A percentile compares a stretch with the other conserved stretches of the same genome.
Evolutionary conservation across 345 rosid genomes (phyloP).

Genomic region (Gossypium mustelinum): DNA sequence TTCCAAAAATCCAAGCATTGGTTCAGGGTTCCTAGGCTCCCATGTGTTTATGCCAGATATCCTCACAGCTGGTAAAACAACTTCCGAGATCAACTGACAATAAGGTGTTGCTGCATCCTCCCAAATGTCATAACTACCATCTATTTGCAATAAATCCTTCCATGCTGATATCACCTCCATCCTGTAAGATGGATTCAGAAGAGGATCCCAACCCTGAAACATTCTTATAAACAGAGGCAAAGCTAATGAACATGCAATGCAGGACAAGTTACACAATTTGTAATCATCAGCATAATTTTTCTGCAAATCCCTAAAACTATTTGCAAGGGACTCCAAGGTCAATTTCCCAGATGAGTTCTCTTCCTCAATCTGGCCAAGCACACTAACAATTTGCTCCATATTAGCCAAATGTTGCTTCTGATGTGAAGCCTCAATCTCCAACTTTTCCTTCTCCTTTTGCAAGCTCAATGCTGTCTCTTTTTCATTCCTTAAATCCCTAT

Average conservation of each 20-base stretch:
- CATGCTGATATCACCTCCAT: slow-evolving; percentile 52
- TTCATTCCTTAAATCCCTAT: slow-evolving; percentile 75
- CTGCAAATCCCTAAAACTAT: slow-evolving; percentile 45
- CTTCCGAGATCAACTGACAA: slow-evolving; percentile 68
- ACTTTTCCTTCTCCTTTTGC: slow-evolving; percentile 73
- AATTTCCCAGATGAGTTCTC: slow-evolving; percentile 54
- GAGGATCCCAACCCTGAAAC: slow-evolving; percentile 98
- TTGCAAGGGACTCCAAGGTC: slow-evolving; percentile 58
- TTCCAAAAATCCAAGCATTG: slow-evolving; percentile 88
- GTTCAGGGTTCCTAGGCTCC: slow-evolving; percentile 92
- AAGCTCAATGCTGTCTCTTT: slow-evolving; percentile 79
- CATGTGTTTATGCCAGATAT: slow-evolving; percentile 80
- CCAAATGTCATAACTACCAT: slow-evolving; percentile 67
- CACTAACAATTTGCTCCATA: slow-evolving; percentile 50
- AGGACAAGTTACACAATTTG: slow-evolving; percentile 66
- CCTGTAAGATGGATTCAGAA: slow-evolving; percentile 60
- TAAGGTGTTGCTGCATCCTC: slow-evolving; percentile 64
- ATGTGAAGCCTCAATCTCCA: slow-evolving; percentile 44
- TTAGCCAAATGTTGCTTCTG: slow-evolving; percentile 57
- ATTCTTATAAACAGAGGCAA: slow-evolving; percentile 71
- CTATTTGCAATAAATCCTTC: slow-evolving; percentile 67
- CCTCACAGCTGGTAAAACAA: slow-evolving; percentile 77
- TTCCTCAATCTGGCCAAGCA: slow-evolving; percentile 46
- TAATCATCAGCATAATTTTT: slow-evolving; percentile 63
- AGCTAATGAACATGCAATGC: slow-evolving; percentile 72